Conservation (phyloP, 345 rosid genomes). For the Cochlearia excelsa region DNA sequence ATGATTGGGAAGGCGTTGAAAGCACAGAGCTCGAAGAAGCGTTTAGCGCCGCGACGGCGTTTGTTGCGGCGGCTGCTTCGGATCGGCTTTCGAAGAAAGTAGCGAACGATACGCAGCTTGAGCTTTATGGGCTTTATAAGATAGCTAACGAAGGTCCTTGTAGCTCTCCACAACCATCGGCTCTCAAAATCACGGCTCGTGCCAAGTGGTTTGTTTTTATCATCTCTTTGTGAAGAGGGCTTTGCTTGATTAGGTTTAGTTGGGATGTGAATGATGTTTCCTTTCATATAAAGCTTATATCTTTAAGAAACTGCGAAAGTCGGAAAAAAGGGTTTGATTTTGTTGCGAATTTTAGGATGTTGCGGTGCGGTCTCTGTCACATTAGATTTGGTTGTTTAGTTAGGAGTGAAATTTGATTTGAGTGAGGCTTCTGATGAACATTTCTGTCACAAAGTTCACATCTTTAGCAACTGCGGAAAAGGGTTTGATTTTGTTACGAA, state of each 20-base stretch:
- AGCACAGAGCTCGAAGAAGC: constrained; percentile 80
- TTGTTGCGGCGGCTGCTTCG: constrained; percentile 71
- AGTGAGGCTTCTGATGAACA: too few species aligned
- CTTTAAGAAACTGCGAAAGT: too few species aligned
- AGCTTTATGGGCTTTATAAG: constrained; percentile 82
- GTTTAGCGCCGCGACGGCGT: constrained; percentile 80
- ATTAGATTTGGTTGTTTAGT: too few species aligned
- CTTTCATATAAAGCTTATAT: too few species aligned
- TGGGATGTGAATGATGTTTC: background rate
- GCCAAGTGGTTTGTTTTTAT: constrained; percentile 64
- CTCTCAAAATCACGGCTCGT: constrained; percentile 86
- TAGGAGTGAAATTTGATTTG: too few species aligned
- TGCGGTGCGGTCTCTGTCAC: too few species aligned
- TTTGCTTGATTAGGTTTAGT: background rate
- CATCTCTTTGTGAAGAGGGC: background rate
- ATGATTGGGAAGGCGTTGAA: constrained; percentile 98
- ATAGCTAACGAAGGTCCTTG: constrained; percentile 94
- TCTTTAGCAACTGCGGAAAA: too few species aligned
- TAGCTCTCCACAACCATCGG: constrained; percentile 74
- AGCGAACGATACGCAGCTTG: constrained; percentile 56
- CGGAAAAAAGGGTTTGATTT: too few species aligned
- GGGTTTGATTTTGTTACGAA: too few species aligned
- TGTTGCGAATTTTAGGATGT: too few species aligned
- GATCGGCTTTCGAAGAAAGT: constrained; percentile 55
- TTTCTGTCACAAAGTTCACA: too few species aligned